Conservation (phyloP, 306 rosid genomes). For the Glycine latifolia region DNA sequence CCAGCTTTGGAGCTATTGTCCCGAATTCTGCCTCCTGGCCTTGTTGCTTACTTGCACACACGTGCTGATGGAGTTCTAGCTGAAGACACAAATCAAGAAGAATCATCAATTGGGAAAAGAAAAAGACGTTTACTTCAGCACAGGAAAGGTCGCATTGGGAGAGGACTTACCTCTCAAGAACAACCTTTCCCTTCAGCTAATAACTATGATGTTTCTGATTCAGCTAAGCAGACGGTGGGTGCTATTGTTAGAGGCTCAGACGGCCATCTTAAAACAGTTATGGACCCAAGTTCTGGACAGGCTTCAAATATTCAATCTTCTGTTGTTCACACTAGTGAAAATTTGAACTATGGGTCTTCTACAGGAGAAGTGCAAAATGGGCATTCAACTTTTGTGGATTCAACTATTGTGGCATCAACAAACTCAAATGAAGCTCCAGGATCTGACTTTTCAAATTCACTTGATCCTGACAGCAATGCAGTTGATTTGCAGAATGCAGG, state of each 20-base stretch:
- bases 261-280: slow-evolving; percentile 55
- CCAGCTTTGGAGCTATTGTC: slow-evolving; percentile 92
- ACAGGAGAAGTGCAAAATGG: slow-evolving; percentile 60
- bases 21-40: slow-evolving; percentile 97
- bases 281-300: slow-evolving; percentile 66
- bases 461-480: slow-evolving; percentile 63
- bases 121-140: slow-evolving; percentile 86
- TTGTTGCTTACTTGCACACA: slow-evolving; percentile 97
- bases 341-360: slow-evolving; percentile 55
- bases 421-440: slow-evolving; percentile 58
- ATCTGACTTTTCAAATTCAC: slow-evolving; percentile 55
- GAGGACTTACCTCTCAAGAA: slow-evolving; percentile 78
- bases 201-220: slow-evolving; percentile 75
- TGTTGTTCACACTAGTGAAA: slow-evolving; percentile 63
- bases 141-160: slow-evolving; percentile 84
- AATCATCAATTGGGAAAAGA: slow-evolving; percentile 74
- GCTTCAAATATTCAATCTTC: slow-evolving; percentile 66
- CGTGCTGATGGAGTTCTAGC: slow-evolving; percentile 73
- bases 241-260: slow-evolving; percentile 59
- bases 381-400: slow-evolving; percentile 53
- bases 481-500: slow-evolving; percentile 66
- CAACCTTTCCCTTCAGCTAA: slow-evolving; percentile 67
- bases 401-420: slow-evolving; percentile 57
- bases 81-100: slow-evolving; percentile 78
- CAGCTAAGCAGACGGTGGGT: slow-evolving; percentile 61